phyloP scores from a whole-genome alignment of 2,329 filamentous ascomycete genomes.

The Fusarium denticulatum region DNA sequence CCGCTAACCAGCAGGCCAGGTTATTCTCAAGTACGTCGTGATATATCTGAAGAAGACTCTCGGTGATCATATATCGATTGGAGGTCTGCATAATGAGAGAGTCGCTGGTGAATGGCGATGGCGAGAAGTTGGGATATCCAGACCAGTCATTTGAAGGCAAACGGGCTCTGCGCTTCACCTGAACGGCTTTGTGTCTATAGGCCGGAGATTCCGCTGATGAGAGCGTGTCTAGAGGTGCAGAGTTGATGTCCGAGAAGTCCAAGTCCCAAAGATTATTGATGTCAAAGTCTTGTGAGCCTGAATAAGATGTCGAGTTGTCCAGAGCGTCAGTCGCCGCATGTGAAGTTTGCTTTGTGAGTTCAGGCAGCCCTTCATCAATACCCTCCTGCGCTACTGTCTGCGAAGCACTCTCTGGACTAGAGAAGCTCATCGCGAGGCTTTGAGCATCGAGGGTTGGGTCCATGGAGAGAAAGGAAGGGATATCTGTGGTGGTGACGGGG shows the following conservation, averaged over 20 bases:
- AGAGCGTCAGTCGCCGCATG: background rate
- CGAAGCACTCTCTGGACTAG: background rate
- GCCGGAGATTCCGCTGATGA: background rate
- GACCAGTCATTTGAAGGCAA: background rate
- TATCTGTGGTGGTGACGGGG: background rate
- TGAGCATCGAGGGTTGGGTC: background rate
- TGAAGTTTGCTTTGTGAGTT: rapidly evolving
- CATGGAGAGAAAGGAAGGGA: background rate
- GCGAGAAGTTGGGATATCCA: background rate
- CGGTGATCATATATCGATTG: background rate
- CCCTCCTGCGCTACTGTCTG: background rate
- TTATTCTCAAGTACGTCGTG: background rate
- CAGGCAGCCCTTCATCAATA: background rate
- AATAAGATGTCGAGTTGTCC: background rate
- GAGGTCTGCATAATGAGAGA: background rate
- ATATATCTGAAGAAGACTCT: background rate
- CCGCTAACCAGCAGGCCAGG: background rate
- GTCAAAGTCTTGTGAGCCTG: background rate
- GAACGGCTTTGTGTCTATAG: rapidly evolving
- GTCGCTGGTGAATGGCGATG: background rate
- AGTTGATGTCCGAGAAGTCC: background rate
- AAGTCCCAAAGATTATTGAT: background rate
- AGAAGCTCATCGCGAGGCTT: background rate
- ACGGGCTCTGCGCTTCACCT: background rate
- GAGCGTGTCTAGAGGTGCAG: rapidly evolving